Evolutionary conservation across 1,284 basidiomycete genomes (phyloP), one percentile per base, ranked within the genome.

Genomic region (Marasmius sp.): DNA sequence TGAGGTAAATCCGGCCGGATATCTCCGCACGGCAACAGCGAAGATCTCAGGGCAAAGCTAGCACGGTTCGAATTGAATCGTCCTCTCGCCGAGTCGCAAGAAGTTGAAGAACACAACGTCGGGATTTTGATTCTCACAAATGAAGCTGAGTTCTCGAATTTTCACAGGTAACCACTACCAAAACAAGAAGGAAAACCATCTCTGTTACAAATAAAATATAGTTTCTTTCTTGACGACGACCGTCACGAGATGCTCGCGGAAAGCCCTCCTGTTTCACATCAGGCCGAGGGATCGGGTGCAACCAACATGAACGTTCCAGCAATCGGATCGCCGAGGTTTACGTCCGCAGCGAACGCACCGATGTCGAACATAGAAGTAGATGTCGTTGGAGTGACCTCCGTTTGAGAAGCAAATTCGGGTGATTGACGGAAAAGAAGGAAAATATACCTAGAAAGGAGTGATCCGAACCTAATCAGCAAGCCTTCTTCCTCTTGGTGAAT

Each of bases 291-390:
- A 60, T 72, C 72, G 12, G 80, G 79, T 6, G 75, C 79, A 33
- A 84, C 82, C 6, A 76, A 69, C 74, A 84, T 82, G 69, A 82
- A 84, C 0, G 79, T 82, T 34, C 82, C 82, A 12, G 75, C 82
- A 50, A 84, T 74, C 0, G 82, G 82, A 41, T 74, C 68, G 14
- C 82, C 82, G 20, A 85, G 71, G 6, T 77, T 75, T 10, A 64
- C 63, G 22, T 61, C 67, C 34, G 65, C 65, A 1, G 80, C 81
- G 64, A 84, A 84, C 7, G 71, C 54, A 49, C 77, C 81, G 60
- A 84, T 75, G 62, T 82, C 82, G 72, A 83, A 84, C 16, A 73
- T 61, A 6, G 63, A 39, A 34, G 79, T 68, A 6, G 79, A 69
- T 2, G 79, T 79, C 1, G 72, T 68, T 14, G 80, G 54, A 47